These are phyloP conservation scores for Myriosclerotinia scirpicola DNA, from an alignment of 2,329 filamentous ascomycete species.

Conservation along the genomic window DNA sequence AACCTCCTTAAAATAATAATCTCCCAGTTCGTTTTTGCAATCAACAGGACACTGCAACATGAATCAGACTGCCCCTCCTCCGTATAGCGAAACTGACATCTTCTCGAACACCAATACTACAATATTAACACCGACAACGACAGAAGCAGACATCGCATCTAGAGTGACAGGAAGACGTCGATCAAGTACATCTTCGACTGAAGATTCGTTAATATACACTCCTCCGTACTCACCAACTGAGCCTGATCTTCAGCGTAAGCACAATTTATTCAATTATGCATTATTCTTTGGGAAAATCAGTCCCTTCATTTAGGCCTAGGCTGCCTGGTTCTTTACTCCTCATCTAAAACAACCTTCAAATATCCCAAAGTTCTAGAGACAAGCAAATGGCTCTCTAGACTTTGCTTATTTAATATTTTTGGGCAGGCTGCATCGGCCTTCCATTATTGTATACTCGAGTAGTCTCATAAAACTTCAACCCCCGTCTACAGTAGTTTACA, in stretches of 20 bases:
- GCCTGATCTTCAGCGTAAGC: constrained; percentile 30
- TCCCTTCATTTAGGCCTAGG: background rate
- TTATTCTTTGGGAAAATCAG: background rate
- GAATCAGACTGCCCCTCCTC: constrained; percentile 47
- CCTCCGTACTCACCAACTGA: constrained; percentile 33
- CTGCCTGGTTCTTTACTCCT: background rate
- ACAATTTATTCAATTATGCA: constrained; percentile 19
- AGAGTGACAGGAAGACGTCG: constrained; percentile 29
- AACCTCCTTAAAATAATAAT: background rate
- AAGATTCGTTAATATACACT: constrained; percentile 35
- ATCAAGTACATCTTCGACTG: constrained; percentile 32
- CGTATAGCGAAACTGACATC: constrained; percentile 58
- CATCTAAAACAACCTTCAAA: background rate
- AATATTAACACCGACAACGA: constrained; percentile 31
- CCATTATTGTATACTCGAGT: background rate
- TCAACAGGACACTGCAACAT: background rate
- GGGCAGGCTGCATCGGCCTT: background rate
- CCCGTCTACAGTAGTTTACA: background rate
- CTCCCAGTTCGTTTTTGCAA: background rate
- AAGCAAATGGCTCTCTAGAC: background rate
- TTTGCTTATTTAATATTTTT: background rate
- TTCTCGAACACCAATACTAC: constrained; percentile 47
- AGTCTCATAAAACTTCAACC: background rate
- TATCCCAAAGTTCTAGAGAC: background rate
- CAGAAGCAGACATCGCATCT: constrained; percentile 43